These are phyloP conservation scores for Claviceps spartinae DNA, from an alignment of 2,329 filamentous ascomycete species.

Conservation along the genomic window DNA sequence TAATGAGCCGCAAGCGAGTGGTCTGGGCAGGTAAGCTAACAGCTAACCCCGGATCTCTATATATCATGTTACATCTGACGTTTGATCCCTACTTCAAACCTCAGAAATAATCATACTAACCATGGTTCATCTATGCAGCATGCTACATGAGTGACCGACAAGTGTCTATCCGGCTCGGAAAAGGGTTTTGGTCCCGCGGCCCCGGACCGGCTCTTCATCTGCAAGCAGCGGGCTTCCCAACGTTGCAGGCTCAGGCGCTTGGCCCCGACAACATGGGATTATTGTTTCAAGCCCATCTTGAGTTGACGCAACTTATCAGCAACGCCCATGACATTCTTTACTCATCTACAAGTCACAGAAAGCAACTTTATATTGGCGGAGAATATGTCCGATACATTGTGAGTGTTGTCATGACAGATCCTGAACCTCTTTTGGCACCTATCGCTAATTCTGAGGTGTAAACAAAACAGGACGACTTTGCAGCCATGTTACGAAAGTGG, in stretches of 20 bases:
- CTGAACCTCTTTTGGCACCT: background rate
- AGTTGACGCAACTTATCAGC: slow-evolving; percentile 58
- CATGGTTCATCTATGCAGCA: slow-evolving; percentile 14
- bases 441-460: background rate
- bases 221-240: slow-evolving; percentile 53
- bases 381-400: slow-evolving; percentile 60
- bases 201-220: slow-evolving; percentile 53
- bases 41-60: too few relatives aligned
- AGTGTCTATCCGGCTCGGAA: slow-evolving; percentile 57
- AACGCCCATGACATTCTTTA: slow-evolving; percentile 65
- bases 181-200: slow-evolving; percentile 61
- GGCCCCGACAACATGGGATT: slow-evolving; percentile 54
- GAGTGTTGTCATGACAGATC: slow-evolving; percentile 3
- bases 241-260: slow-evolving; percentile 41
- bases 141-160: slow-evolving; percentile 55
- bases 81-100: too few relatives aligned
- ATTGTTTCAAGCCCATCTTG: slow-evolving; percentile 57
- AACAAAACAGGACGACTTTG: slow-evolving; percentile 44
- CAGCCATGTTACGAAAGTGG: slow-evolving; percentile 55
- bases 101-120: too few relatives aligned
- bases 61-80: too few relatives aligned
- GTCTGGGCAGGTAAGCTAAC: slow-evolving; percentile 46
- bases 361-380: slow-evolving; percentile 55
- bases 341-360: slow-evolving; percentile 54
- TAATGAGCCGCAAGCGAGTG: slow-evolving; percentile 48